Evolutionary conservation across 2,329 filamentous ascomycete genomes (phyloP).

Genomic region (Hypomyces perniciosus): DNA sequence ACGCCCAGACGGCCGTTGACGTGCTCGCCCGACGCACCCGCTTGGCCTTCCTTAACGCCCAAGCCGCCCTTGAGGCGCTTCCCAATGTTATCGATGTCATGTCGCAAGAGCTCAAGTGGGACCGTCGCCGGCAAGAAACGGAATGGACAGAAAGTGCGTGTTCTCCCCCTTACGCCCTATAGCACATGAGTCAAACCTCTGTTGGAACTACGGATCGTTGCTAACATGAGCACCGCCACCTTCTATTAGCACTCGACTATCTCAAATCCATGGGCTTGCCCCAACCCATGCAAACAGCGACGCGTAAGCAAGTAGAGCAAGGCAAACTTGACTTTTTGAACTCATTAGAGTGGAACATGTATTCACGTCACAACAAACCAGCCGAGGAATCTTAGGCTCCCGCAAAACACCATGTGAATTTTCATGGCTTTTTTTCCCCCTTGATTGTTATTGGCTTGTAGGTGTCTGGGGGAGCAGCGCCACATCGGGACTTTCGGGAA

Average conservation of each 20-base stretch:
- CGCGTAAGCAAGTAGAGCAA: slow-evolving; percentile 54
- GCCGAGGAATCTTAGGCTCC: slow-evolving; percentile 22
- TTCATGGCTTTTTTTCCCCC: neutral
- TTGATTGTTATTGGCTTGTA: too few relatives aligned
- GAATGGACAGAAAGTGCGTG: slow-evolving; percentile 73
- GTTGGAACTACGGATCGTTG: neutral
- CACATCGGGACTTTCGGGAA: too few relatives aligned
- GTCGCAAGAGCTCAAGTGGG: slow-evolving; percentile 78
- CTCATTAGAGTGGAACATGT: slow-evolving; percentile 55
- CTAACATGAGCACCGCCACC: too few relatives aligned
- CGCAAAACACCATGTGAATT: too few relatives aligned
- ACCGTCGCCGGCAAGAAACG: slow-evolving; percentile 60
- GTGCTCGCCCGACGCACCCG: slow-evolving; percentile 79
- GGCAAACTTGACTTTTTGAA: slow-evolving; percentile 53
- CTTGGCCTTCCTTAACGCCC: slow-evolving; percentile 84
- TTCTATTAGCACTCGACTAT: slow-evolving; percentile 46
- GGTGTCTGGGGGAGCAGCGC: too few relatives aligned
- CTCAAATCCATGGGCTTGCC: slow-evolving; percentile 62
- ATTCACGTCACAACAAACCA: slow-evolving; percentile 53
- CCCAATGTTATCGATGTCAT: slow-evolving; percentile 86
- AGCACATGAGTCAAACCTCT: neutral
- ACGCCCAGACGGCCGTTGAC: slow-evolving; percentile 85
- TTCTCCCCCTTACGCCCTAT: neutral
- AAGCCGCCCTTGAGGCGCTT: slow-evolving; percentile 80
- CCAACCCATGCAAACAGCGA: slow-evolving; percentile 50